Evolutionary conservation across 306 rosid genomes (phyloP).

Genomic region (Prunus mume): DNA sequence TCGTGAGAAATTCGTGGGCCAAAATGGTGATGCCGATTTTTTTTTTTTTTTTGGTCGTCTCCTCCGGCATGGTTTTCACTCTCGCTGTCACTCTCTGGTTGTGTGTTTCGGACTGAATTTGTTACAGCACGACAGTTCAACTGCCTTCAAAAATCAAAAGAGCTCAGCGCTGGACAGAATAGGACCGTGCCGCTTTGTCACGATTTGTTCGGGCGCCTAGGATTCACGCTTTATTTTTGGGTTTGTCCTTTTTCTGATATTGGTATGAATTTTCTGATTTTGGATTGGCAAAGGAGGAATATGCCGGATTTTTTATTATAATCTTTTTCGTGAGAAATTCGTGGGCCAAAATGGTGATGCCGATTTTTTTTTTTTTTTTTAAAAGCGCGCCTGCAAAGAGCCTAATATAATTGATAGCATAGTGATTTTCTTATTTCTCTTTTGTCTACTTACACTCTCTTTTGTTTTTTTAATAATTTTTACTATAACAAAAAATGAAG

Average conservation of each 20-base stretch:
- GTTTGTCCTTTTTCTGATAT: background rate
- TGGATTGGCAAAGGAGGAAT: background rate
- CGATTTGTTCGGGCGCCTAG: background rate
- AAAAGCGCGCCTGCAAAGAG: too few relatives aligned
- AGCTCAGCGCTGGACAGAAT: background rate
- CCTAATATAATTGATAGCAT: too few relatives aligned
- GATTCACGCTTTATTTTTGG: background rate
- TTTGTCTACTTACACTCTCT: too few relatives aligned
- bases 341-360: too few relatives aligned
- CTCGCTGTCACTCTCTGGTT: constrained; percentile 1
- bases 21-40: too few relatives aligned
- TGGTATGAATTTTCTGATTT: background rate
- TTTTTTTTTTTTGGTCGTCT: constrained; percentile 30
- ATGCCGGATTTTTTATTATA: too few relatives aligned
- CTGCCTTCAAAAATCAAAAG: background rate
- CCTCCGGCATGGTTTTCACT: constrained; percentile 56
- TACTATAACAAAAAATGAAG: too few relatives aligned
- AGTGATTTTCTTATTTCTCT: too few relatives aligned
- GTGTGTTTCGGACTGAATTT: background rate
- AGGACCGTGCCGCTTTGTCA: background rate
- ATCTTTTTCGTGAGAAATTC: too few relatives aligned
- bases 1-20: too few relatives aligned
- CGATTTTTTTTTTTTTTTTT: background rate
- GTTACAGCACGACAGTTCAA: background rate
- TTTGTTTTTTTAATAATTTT: too few relatives aligned